Evolutionary conservation across 805 yeast genomes (phyloP).

Genomic region (Debaryomyces castellii): DNA sequence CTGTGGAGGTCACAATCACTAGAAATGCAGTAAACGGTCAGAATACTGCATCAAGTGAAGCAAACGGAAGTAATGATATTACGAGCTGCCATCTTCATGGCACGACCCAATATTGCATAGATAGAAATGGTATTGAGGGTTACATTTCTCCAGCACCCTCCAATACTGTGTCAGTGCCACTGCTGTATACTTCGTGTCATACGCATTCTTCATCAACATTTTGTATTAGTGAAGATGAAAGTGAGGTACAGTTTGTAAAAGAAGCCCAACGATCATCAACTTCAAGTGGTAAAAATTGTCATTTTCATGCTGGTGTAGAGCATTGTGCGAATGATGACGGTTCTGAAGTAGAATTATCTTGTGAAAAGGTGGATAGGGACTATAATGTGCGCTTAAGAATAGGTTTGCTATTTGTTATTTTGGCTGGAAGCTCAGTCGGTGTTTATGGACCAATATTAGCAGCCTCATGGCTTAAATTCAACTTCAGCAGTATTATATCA

Average conservation of each 20-base stretch:
- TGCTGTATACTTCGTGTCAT: conserved; percentile 19
- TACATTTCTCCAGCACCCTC: conserved; percentile 18
- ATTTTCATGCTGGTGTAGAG: conserved; percentile 34
- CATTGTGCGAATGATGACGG: conserved; percentile 20
- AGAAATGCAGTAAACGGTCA: background rate
- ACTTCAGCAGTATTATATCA: conserved; percentile 11
- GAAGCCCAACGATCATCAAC: conserved; percentile 3
- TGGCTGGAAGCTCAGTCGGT: conserved; percentile 33
- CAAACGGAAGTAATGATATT: conserved; percentile 6
- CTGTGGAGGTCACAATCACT: background rate
- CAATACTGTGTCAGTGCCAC: conserved; percentile 8
- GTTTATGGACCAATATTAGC: conserved; percentile 31
- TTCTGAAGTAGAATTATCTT: conserved; percentile 8
- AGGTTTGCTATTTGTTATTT: conserved; percentile 33
- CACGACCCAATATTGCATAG: conserved; percentile 15
- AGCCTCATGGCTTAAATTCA: conserved; percentile 15
- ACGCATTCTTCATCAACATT: conserved; percentile 15
- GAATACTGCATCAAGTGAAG: background rate
- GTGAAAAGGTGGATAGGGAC: conserved; percentile 26
- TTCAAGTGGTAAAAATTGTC: conserved; percentile 16
- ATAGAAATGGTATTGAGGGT: conserved; percentile 22
- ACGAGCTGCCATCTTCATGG: conserved; percentile 24
- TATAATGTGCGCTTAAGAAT: conserved; percentile 26
- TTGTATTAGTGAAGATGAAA: conserved; percentile 14
- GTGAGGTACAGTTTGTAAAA: conserved; percentile 18